Evolutionary conservation across 2,329 filamentous ascomycete species (phyloP), one percentile per base, ranked within the genome.

Genomic region (Fusarium staphyleae): DNA sequence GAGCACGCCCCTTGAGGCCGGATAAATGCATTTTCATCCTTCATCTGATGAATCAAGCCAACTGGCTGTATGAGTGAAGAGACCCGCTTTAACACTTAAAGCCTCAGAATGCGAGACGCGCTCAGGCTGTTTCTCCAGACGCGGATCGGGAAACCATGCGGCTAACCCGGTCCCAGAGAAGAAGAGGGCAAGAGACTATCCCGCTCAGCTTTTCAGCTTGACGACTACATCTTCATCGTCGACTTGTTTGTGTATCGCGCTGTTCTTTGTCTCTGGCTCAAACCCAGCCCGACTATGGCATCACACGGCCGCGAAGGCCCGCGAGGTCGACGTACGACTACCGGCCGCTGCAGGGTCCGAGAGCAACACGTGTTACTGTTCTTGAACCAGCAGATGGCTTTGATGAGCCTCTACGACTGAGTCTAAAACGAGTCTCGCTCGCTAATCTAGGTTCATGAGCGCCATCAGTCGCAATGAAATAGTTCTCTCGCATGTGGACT

Each of bases 401-500:
- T 24, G 36, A 41, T 13, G 55, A 52, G 1, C 40, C 52, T 2
- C 19, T 58, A 2, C 52, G 43, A 4, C 26, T 58, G 2, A 41
- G 34, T 3, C 29, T 56, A 5, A 58, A 53, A 14, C 55, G 52
- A 16, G 48, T 58, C 12, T 46, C 52, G 11, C 52, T 58, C 9
- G 43, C 26, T 10, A 40, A 33, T 8, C 44, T 52, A 2, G 28
- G 29, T 3, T 55, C 8, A 59, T 61, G 47, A 43, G 29, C 12
- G n/a, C 19, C 18, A 45, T 60, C 42, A 55, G 51, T 22, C 29
- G 54, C 5, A 55, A 59, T 5, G 54, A 60, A 60, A 45, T 63
- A 55, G 60, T 63, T 63, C 30, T 45, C 52, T 12, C 57, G 51
- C 4, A 56, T 62, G 24, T 64, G 62, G 62, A 64, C 61, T 9